These are phyloP conservation scores for Alloteropsis angusta DNA, from an alignment of 202 grass and related monocot species.

Conservation along the genomic window DNA sequence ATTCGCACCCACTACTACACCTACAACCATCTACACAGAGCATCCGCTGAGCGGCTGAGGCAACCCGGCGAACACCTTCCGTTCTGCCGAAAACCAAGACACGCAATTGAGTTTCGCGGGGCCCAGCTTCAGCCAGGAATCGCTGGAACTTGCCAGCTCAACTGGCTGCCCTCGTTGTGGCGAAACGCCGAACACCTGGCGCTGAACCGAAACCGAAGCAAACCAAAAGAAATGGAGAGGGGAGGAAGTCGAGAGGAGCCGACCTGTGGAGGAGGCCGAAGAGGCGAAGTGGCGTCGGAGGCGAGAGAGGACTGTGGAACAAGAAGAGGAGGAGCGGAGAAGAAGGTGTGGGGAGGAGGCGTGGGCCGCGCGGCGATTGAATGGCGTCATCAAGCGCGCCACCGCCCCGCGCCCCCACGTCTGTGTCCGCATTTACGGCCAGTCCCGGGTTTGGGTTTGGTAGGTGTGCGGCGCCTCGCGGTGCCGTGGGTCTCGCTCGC, in stretches of 20 bases:
- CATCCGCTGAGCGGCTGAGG: background rate
- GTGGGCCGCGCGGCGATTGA: constrained; percentile 39
- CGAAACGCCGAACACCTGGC: constrained; percentile 22
- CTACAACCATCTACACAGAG: background rate
- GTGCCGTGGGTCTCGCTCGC: background rate
- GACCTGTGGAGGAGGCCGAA: constrained; percentile 15
- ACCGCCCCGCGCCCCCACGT: constrained; percentile 21
- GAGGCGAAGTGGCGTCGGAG: constrained; percentile 9
- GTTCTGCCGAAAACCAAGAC: background rate
- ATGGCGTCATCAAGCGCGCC: constrained; percentile 62
- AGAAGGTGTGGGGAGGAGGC: constrained; percentile 15
- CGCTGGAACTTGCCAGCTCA: background rate
- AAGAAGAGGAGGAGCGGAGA: background rate
- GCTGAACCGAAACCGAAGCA: background rate
- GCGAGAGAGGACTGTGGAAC: background rate
- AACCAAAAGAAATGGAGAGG: background rate
- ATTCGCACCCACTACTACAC: background rate
- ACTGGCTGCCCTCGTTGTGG: background rate
- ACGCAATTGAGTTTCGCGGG: no score
- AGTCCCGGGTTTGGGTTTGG: background rate
- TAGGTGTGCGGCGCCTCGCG: background rate
- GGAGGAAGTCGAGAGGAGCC: background rate
- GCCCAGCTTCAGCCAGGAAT: no score
- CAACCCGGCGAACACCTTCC: constrained; percentile 15
- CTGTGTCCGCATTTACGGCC: constrained; percentile 30